Percentiles rank a stretch among this genome's conserved stretches.
These are phyloP conservation scores for Alternaria brassicicola DNA, from an alignment of 2,329 filamentous ascomycete genomes.

Conservation along the genomic window DNA sequence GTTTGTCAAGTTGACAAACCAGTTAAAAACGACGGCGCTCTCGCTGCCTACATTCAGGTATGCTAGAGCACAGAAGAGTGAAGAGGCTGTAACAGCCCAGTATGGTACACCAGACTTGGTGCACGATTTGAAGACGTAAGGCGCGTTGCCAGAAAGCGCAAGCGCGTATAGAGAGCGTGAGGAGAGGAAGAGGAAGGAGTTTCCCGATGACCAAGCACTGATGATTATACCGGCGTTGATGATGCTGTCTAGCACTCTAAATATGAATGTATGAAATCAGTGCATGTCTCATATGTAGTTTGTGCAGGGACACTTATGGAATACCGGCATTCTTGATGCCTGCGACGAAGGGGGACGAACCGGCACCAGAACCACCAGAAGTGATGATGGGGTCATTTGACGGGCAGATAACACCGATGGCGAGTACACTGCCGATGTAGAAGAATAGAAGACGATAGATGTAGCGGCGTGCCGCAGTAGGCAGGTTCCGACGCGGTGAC, in stretches of 20 bases:
- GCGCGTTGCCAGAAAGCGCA: conserved; percentile 69
- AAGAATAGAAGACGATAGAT: conserved; percentile 69
- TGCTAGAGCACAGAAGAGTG: conserved; percentile 54
- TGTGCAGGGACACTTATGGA: conserved; percentile 22
- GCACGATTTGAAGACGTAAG: conserved; percentile 64
- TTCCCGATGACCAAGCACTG: conserved; percentile 65
- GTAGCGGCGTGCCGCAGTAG: conserved; percentile 64
- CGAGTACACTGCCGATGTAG: conserved; percentile 63
- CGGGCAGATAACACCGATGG: conserved; percentile 66
- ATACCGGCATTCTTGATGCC: conserved; percentile 59
- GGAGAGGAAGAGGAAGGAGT: conserved; percentile 61
- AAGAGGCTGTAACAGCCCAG: conserved; percentile 52
- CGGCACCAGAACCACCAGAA: conserved; percentile 60
- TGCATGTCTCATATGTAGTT: not conserved
- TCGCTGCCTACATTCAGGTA: conserved; percentile 57
- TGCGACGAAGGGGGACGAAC: conserved; percentile 58
- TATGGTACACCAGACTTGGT: conserved; percentile 65
- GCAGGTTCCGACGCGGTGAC: conserved; percentile 63
- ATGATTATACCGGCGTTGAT: conserved; percentile 73
- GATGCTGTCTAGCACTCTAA: conserved; percentile 63
- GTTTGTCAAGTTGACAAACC: conserved; percentile 74
- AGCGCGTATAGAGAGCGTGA: conserved; percentile 61
- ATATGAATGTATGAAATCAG: not conserved
- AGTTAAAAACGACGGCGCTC: conserved; percentile 62
- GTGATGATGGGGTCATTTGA: conserved; percentile 59